phyloP scores from a whole-genome alignment of 2,329 filamentous ascomycete genomes.

The Monosporascus sp. region DNA sequence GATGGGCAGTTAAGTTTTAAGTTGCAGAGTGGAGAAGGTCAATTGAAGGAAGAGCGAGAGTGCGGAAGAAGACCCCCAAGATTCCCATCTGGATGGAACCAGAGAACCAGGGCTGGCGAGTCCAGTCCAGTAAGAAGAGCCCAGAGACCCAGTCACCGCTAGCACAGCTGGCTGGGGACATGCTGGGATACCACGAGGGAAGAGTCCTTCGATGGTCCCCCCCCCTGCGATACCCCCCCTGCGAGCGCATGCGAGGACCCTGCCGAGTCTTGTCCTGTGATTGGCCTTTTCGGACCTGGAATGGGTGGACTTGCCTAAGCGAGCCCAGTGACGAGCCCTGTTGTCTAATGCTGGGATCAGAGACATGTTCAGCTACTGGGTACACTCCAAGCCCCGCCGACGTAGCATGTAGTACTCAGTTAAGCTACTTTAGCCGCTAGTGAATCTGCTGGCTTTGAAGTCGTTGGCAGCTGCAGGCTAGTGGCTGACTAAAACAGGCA shows the following conservation, averaged over 20 bases:
- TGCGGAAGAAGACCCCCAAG: constrained; percentile 5
- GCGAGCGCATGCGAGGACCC: no score
- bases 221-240: no score
- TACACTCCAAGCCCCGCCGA: no score
- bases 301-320: constrained; percentile 18
- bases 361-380: neutral
- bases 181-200: no score
- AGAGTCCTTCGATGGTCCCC: no score
- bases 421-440: no score
- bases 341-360: neutral
- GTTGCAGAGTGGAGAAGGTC: constrained; percentile 23
- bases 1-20: constrained; percentile 21
- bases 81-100: neutral
- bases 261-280: neutral
- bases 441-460: no score
- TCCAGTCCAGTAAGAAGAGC: neutral
- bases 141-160: neutral
- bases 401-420: no score
- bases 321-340: constrained; percentile 11
- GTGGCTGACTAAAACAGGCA: no score
- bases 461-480: no score
- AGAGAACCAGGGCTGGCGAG: no score
- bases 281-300: neutral
- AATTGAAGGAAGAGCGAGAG: constrained; percentile 11
- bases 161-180: no score